Evolutionary conservation across 2,329 filamentous ascomycete genomes (phyloP).

Genomic region (Hymenoscyphus occultus): DNA sequence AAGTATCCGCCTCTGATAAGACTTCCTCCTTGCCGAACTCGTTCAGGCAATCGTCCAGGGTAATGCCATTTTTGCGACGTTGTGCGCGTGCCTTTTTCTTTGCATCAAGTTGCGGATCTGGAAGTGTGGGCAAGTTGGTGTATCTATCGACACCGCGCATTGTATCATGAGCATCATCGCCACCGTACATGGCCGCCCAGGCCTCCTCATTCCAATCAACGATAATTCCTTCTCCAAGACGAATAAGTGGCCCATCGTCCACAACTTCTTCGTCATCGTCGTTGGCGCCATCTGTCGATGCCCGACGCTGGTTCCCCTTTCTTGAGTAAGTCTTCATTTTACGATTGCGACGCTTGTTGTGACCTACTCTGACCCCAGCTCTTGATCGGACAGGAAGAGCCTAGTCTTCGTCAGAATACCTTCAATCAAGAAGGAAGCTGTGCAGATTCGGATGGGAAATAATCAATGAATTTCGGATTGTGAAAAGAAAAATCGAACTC

Average conservation of each 20-base stretch:
- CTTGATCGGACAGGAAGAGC: conserved; percentile 35
- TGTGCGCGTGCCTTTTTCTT: conserved; percentile 60
- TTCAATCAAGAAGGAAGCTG: conserved; percentile 4
- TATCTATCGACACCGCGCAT: conserved; percentile 61
- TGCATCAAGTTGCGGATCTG: conserved; percentile 63
- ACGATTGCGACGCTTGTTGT: conserved; percentile 30
- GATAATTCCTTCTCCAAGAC: conserved; percentile 79
- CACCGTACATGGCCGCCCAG: conserved; percentile 66
- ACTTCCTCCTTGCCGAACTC: conserved; percentile 95
- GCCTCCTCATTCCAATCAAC: conserved; percentile 78
- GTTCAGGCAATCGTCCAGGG: conserved; percentile 84
- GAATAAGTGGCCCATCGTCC: conserved; percentile 64
- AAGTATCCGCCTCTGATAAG: conserved; percentile 90
- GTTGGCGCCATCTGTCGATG: conserved; percentile 18
- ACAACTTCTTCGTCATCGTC: conserved; percentile 28
- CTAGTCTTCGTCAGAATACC: conserved; percentile 32
- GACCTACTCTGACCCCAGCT: conserved; percentile 34
- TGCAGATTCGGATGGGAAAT: conserved; percentile 2
- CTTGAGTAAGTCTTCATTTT: conserved; percentile 39
- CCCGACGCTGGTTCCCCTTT: conserved; percentile 36
- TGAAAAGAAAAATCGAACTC: conserved; percentile 19
- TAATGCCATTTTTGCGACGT: conserved; percentile 73
- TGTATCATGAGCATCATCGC: conserved; percentile 41
- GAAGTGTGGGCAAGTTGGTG: conserved; percentile 42
- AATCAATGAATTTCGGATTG: neutral